Base-by-base conservation (phyloP, 2,329 filamentous ascomycete species). In the Clarireedia homoeocarpa region DNA sequence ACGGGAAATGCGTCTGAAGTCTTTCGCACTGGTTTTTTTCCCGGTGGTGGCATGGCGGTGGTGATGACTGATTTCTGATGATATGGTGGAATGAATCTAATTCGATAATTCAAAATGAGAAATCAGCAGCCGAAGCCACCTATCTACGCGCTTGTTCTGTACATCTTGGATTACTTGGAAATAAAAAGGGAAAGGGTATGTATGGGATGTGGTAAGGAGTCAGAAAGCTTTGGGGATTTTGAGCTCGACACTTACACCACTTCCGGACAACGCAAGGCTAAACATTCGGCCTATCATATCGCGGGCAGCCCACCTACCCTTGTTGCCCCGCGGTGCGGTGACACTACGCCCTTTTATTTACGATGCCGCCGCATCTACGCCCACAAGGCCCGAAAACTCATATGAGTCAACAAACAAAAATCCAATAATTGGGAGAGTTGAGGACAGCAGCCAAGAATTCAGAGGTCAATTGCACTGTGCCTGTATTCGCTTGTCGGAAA, bases 1-100 rank as follows among this genome's bases (percentile, higher is more conserved):
- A 57, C 62, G n/a, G 67, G 62, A 58, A 66, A 62, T 4, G 59
- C 60, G 45, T 59, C 54, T 17, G 59, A 36, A 10, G 61, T 50
- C 70, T 66, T 78, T 71, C 70, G 76, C 62, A 63, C 61, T 58
- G 60, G 57, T 60, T 66, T 69, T 62, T 56, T 68, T n/a, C 59
- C 63, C 62, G 66, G 65, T 60, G 68, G 65, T 59, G 68, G 58
- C 68, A 70, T 69, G 49, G 57, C 65, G 59, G 56, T 24, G 48
- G 30, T 56, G 51, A 51, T 27, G n/a, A 48, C 49, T 46, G 51
- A 49, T 50, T 30, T 17, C 51, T 59, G 47, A 42, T 53, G 12
- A 17, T 27, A 5, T 15, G 14, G 14, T 36, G 14, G 7, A 30
- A 55, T 54, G 56, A 57, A 60, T 54, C 36, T n/a, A 24, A 27